Conservation (phyloP, 768 basidiomycete genomes). For the Podaxis sp. region DNA sequence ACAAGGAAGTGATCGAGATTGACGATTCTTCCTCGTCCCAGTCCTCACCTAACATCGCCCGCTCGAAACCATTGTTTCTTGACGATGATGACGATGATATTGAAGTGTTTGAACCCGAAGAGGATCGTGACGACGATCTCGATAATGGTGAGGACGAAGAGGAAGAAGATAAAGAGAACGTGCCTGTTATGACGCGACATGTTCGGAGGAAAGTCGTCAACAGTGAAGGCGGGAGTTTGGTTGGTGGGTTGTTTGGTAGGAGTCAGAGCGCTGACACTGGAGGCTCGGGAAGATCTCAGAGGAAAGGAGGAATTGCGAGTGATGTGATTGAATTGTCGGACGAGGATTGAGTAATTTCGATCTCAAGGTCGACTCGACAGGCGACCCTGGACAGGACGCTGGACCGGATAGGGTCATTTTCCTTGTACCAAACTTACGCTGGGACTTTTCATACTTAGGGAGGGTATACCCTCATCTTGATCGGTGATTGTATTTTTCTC, state of each 20-base stretch:
- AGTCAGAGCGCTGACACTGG: neutral
- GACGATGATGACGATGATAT: conserved; percentile 34
- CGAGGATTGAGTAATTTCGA: conserved; percentile 32
- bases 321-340: conserved; percentile 63
- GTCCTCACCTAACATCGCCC: conserved; percentile 14
- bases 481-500: too few species aligned
- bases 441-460: too few species aligned
- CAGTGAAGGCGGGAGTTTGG: neutral
- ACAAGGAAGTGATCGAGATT: conserved; percentile 4
- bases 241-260: conserved; percentile 3
- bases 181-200: conserved; percentile 48
- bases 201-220: conserved; percentile 37
- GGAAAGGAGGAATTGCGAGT: conserved; percentile 20
- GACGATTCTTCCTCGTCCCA: neutral
- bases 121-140: neutral
- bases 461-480: too few species aligned
- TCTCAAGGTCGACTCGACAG: neutral
- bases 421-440: too few species aligned
- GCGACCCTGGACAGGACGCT: neutral
- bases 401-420: too few species aligned
- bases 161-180: conserved; percentile 63
- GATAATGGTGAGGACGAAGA: conserved; percentile 29
- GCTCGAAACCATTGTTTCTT: conserved; percentile 22
- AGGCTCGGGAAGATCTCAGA: neutral
- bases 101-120: neutral